Percentiles rank a stretch among this genome's conserved stretches.
These are phyloP conservation scores for Phtheirospermum japonicum DNA, from an alignment of 257 asterid genomes.

Conservation along the genomic window DNA sequence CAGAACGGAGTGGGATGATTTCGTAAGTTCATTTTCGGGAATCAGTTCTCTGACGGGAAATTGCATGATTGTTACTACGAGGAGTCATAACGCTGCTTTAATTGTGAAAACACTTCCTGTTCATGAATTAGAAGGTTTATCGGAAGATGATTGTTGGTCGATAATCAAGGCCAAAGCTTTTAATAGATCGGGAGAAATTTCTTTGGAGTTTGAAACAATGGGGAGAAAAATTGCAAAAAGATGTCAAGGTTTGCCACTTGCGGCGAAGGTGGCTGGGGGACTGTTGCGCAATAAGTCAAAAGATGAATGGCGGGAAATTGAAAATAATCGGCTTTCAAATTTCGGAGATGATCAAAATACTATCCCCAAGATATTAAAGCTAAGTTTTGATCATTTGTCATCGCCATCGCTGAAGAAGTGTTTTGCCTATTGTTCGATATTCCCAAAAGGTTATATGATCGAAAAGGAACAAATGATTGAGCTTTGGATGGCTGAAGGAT, in stretches of 20 bases:
- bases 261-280: slow-evolving; percentile 34
- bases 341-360: not conserved
- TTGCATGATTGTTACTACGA: slow-evolving; percentile 27
- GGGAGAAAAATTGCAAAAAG: slow-evolving; percentile 21
- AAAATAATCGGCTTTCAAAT: not conserved
- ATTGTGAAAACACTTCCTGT: not conserved
- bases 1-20: slow-evolving; percentile 18
- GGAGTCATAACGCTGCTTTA: slow-evolving; percentile 22
- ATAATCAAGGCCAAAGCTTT: slow-evolving; percentile 31
- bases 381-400: slow-evolving; percentile 36
- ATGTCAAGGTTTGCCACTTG: slow-evolving; percentile 38
- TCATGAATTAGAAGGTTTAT: slow-evolving; percentile 18
- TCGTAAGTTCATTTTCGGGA: slow-evolving; percentile 16
- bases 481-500: slow-evolving; percentile 27
- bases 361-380: slow-evolving; percentile 15
- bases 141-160: slow-evolving; percentile 30
- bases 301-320: slow-evolving; percentile 16
- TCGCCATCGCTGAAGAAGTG: slow-evolving; percentile 30
- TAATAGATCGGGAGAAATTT: slow-evolving; percentile 9
- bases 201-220: not conserved
- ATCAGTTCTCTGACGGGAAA: slow-evolving; percentile 12
- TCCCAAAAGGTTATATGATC: slow-evolving; percentile 2
- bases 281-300: slow-evolving; percentile 13
- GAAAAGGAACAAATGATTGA: not conserved
- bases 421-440: slow-evolving; percentile 35